These are phyloP conservation scores for Hymenoscyphus infarciens DNA, from an alignment of 2,329 filamentous ascomycete genomes.

Conservation along the genomic window DNA sequence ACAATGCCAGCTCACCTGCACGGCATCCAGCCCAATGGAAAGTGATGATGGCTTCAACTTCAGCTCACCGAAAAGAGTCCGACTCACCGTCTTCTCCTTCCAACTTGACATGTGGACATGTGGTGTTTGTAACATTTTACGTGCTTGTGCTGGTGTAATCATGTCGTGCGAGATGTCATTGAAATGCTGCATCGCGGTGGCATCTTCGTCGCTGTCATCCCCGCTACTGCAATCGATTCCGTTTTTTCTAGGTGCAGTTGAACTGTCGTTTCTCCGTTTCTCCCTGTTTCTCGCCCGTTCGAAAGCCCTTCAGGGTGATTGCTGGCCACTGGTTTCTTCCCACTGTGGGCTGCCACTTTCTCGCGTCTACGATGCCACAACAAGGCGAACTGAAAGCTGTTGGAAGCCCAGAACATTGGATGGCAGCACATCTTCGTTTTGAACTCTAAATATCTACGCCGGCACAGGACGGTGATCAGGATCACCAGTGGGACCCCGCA, in stretches of 20 bases:
- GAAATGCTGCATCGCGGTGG: not conserved
- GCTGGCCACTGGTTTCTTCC: not conserved
- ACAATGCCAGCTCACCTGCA: not conserved
- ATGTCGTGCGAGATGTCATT: not conserved
- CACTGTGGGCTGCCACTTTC: not conserved
- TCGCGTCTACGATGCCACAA: not conserved
- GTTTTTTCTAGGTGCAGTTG: not conserved
- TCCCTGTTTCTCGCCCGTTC: not conserved
- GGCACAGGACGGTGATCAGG: not conserved
- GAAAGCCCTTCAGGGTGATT: not conserved
- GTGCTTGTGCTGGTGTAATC: not conserved
- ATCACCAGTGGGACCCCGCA: not conserved
- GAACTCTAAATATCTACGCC: not conserved
- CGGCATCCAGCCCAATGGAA: no score
- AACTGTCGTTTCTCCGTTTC: no score
- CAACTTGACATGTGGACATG: not conserved
- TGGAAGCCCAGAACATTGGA: not conserved
- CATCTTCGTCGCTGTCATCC: not conserved
- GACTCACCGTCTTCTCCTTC: not conserved
- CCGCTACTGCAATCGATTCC: no score
- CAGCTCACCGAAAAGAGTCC: not conserved
- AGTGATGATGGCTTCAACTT: not conserved
- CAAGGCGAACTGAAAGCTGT: not conserved
- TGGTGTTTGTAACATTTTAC: not conserved
- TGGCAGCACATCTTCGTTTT: not conserved